A percentile compares a stretch with the other conserved stretches of the same genome.
These are phyloP conservation scores for Aspergillus ellipticus DNA, from an alignment of 495 filamentous ascomycete genomes.

Conservation along the genomic window DNA sequence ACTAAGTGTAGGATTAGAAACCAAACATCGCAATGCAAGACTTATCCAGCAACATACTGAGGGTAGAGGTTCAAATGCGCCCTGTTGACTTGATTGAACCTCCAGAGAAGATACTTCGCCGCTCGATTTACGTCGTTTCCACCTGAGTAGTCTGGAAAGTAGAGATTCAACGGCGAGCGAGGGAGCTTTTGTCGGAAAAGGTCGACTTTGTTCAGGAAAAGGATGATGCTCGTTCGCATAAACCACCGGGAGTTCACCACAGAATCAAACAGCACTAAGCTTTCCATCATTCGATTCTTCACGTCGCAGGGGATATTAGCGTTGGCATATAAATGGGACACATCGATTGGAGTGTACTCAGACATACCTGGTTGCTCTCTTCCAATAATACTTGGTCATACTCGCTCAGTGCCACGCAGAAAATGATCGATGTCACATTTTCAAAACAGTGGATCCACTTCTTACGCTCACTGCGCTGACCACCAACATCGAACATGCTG, in stretches of 20 bases:
- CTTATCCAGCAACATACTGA: conserved; percentile 64
- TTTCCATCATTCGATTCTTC: conserved; percentile 99
- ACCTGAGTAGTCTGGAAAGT: conserved; percentile 97
- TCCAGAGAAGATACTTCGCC: conserved; percentile 95
- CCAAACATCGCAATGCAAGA: conserved; percentile 22
- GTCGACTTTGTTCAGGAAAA: conserved; percentile 98
- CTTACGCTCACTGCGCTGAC: conserved; percentile 94
- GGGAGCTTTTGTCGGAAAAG: conserved; percentile 92
- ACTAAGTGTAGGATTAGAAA: conserved; percentile 43
- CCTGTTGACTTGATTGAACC: conserved; percentile 97
- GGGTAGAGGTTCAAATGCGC: conserved; percentile 96
- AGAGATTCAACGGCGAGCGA: conserved; percentile 82
- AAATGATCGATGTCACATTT: conserved; percentile 99
- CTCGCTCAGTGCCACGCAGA: conserved; percentile 96
- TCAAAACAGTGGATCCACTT: conserved; percentile 99
- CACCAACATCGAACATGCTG: conserved; percentile 99
- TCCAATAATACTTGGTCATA: conserved; percentile 97
- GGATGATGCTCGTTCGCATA: conserved; percentile 95
- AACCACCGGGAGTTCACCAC: conserved; percentile 99
- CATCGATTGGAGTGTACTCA: too few relatives aligned
- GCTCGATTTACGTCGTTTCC: conserved; percentile 97
- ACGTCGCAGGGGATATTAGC: neutral
- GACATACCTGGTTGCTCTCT: conserved; percentile 86
- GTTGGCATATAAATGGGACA: conserved; percentile 3
- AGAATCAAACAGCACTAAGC: conserved; percentile 93